Conservation (phyloP, 306 rosid genomes). For the Castanopsis chinensis region DNA sequence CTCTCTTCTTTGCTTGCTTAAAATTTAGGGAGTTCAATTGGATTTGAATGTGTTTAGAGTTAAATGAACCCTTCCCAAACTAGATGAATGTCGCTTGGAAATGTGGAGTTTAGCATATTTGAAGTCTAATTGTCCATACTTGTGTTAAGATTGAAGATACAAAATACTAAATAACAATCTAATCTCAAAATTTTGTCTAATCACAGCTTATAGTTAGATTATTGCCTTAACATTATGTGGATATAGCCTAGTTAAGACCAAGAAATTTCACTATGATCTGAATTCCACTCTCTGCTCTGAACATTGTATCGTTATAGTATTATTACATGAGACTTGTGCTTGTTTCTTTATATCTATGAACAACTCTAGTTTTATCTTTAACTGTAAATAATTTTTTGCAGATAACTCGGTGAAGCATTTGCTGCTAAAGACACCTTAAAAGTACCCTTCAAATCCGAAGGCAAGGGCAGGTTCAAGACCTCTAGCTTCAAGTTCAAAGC, state of each 20-base stretch:
- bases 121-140: not conserved
- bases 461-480: slow-evolving; percentile 58
- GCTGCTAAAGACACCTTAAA: slow-evolving; percentile 74
- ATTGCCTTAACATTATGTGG: not conserved
- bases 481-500: slow-evolving; percentile 73
- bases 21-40: not conserved
- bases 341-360: not conserved
- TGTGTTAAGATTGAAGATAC: not conserved
- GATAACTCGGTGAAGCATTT: slow-evolving; percentile 84
- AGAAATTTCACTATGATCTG: too few species aligned
- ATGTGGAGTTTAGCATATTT: not conserved
- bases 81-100: not conserved
- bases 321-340: not conserved
- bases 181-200: too few species aligned
- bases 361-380: slow-evolving; percentile 8
- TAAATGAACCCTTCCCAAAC: not conserved
- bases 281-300: too few species aligned
- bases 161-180: too few species aligned
- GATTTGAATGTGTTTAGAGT: not conserved
- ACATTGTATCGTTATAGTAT: too few species aligned
- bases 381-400: slow-evolving; percentile 28
- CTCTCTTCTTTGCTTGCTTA: too few species aligned
- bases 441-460: slow-evolving; percentile 73
- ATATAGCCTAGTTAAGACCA: not conserved
- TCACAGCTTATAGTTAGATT: not conserved